Percentiles rank a stretch among this genome's conserved stretches.
These are phyloP conservation scores for Penicillium sp. DNA, from an alignment of 2,329 filamentous ascomycete genomes.

Conservation along the genomic window DNA sequence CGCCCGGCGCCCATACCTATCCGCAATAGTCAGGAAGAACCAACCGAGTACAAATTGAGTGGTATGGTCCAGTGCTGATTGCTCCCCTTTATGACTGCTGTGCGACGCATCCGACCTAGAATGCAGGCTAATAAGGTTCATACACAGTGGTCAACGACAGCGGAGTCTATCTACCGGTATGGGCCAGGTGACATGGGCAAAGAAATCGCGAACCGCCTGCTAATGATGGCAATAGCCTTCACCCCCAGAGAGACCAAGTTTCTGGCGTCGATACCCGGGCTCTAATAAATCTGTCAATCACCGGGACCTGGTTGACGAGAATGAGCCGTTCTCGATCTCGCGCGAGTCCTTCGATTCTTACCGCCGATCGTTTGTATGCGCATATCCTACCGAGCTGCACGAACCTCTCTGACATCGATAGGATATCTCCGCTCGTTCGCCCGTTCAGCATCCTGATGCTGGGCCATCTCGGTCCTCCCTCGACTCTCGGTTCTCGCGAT, in stretches of 20 bases:
- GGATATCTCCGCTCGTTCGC: slow-evolving; percentile 89
- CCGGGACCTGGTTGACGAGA: slow-evolving; percentile 68
- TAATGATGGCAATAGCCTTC: slow-evolving; percentile 61
- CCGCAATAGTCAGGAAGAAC: slow-evolving; percentile 60
- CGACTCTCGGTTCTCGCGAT: slow-evolving; percentile 66
- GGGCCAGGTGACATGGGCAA: slow-evolving; percentile 23
- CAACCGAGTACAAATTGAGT: slow-evolving; percentile 74
- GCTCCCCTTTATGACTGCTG: not conserved
- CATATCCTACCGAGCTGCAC: not conserved
- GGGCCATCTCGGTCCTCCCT: slow-evolving; percentile 70
- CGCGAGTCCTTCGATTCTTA: slow-evolving; percentile 97
- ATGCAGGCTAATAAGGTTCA: slow-evolving; percentile 26
- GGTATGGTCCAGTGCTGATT: slow-evolving; percentile 54
- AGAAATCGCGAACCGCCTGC: not conserved
- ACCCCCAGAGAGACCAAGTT: slow-evolving; percentile 74
- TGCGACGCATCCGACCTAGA: not conserved
- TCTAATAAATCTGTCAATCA: slow-evolving; percentile 54
- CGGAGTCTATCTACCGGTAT: slow-evolving; percentile 87
- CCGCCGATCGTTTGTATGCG: slow-evolving; percentile 81
- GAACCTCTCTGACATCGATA: slow-evolving; percentile 38
- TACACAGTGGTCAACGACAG: slow-evolving; percentile 85
- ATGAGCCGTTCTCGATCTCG: slow-evolving; percentile 91
- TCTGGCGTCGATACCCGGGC: slow-evolving; percentile 61
- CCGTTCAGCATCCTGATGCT: slow-evolving; percentile 59
- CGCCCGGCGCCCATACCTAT: slow-evolving; percentile 53